A percentile compares a stretch with the other conserved stretches of the same genome.
Evolutionary conservation across 2,329 filamentous ascomycete species (phyloP).

Genomic region (Hymenoscyphus linearis): DNA sequence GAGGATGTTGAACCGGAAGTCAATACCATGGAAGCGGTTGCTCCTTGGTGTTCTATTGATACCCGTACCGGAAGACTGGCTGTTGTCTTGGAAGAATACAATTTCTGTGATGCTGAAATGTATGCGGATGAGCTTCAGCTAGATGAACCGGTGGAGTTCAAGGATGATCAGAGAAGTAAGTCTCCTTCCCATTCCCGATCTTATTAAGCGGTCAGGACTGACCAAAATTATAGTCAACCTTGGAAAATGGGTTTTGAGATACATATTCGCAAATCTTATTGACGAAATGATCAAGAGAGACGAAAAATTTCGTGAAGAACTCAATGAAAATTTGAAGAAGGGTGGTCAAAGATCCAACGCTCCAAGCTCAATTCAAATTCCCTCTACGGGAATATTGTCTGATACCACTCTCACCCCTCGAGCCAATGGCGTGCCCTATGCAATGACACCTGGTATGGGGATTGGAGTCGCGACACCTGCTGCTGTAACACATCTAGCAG

Average conservation of each 20-base stretch:
- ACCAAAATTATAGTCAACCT: conserved; percentile 68
- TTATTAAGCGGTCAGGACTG: conserved; percentile 21
- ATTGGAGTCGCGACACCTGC: conserved; percentile 73
- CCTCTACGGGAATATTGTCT: conserved; percentile 37
- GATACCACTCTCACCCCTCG: conserved; percentile 52
- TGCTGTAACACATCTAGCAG: conserved; percentile 37
- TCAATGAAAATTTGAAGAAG: conserved; percentile 60
- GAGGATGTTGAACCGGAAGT: conserved; percentile 86
- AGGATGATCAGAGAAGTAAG: conserved; percentile 89
- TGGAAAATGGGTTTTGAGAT: conserved; percentile 91
- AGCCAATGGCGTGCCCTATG: conserved; percentile 56
- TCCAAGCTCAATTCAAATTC: conserved; percentile 56
- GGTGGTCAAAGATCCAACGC: conserved; percentile 52
- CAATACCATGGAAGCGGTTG: conserved; percentile 82
- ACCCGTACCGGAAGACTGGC: conserved; percentile 88
- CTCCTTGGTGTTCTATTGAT: conserved; percentile 95
- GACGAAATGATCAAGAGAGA: conserved; percentile 87
- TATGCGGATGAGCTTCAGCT: conserved; percentile 86
- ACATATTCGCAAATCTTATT: conserved; percentile 83
- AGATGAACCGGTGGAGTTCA: conserved; percentile 70
- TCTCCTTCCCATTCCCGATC: conserved; percentile 7
- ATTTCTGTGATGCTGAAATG: conserved; percentile 95
- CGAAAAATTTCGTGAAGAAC: conserved; percentile 61
- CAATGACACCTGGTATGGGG: conserved; percentile 68
- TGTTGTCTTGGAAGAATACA: conserved; percentile 87